These are phyloP conservation scores for Phialemoniopsis sp. DNA, from an alignment of 2,329 filamentous ascomycete genomes.

Conservation along the genomic window DNA sequence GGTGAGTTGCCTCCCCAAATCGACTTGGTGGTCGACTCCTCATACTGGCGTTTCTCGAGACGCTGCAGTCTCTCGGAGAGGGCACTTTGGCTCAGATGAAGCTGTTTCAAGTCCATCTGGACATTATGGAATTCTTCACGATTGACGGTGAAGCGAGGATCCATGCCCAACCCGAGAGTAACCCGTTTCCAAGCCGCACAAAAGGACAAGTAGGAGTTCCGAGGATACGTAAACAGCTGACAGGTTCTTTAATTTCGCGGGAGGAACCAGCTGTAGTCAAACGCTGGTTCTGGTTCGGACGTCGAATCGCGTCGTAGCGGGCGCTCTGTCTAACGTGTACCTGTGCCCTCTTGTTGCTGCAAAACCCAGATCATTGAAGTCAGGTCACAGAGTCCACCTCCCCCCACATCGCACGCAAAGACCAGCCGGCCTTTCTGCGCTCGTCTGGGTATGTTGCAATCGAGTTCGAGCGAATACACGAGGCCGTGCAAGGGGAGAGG, in stretches of 20 bases:
- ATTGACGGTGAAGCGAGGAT: conserved; percentile 54
- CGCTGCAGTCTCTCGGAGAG: conserved; percentile 59
- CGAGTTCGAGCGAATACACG: no score
- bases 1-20: conserved; percentile 82
- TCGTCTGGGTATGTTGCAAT: conserved; percentile 2
- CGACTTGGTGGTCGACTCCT: conserved; percentile 69
- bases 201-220: not conserved
- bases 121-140: conserved; percentile 65
- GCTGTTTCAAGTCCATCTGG: conserved; percentile 67
- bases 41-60: conserved; percentile 63
- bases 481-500: no score
- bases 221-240: not conserved
- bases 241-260: no score
- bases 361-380: conserved; percentile 10
- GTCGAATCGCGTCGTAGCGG: not conserved
- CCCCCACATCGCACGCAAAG: conserved; percentile 40
- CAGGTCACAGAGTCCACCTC: conserved; percentile 33
- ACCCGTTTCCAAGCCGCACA: not conserved
- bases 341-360: conserved; percentile 2
- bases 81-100: conserved; percentile 58
- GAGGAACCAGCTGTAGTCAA: no score
- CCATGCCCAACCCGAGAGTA: conserved; percentile 45
- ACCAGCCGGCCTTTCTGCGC: conserved; percentile 23
- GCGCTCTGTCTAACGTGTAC: not conserved
- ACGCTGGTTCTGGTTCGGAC: no score